Percentiles rank a stretch among this genome's conserved stretches.
Evolutionary conservation across 2,329 filamentous ascomycete genomes (phyloP).

Genomic region (Pyrenophora graminea): DNA sequence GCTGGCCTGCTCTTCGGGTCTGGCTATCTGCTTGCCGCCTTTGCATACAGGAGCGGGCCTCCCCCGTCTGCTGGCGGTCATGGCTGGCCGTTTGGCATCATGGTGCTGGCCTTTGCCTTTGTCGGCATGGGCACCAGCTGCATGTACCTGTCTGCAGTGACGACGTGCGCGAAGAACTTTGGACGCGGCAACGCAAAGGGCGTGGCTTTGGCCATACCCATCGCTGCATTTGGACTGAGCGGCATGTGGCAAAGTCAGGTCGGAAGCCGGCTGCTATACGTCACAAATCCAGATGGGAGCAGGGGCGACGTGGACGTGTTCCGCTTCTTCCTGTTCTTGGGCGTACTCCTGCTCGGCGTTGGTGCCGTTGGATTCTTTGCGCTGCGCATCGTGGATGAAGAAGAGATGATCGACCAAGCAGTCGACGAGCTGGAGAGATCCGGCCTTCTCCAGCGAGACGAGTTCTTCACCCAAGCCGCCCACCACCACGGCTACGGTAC

Average conservation of each 20-base stretch:
- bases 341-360: slow-evolving; percentile 68
- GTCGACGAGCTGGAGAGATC: slow-evolving; percentile 90
- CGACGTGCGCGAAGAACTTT: slow-evolving; percentile 98
- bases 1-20: slow-evolving; percentile 74
- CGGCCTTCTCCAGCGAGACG: slow-evolving; percentile 75
- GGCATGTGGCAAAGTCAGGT: slow-evolving; percentile 96
- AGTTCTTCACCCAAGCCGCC: slow-evolving; percentile 67
- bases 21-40: slow-evolving; percentile 83
- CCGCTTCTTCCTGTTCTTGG: slow-evolving; percentile 85
- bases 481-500: slow-evolving; percentile 67
- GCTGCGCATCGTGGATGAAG: slow-evolving; percentile 79
- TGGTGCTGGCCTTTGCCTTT: slow-evolving; percentile 82
- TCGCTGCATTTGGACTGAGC: slow-evolving; percentile 89
- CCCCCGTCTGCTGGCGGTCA: slow-evolving; percentile 55
- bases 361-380: slow-evolving; percentile 76
- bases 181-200: slow-evolving; percentile 85
- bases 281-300: slow-evolving; percentile 65
- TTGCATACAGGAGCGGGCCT: slow-evolving; percentile 68
- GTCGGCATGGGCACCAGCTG: slow-evolving; percentile 83
- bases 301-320: slow-evolving; percentile 72
- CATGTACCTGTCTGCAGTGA: slow-evolving; percentile 91
- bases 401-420: slow-evolving; percentile 85
- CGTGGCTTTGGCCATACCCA: slow-evolving; percentile 84
- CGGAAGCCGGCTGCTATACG: slow-evolving; percentile 76
- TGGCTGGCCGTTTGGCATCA: slow-evolving; percentile 75